Evolutionary conservation across 306 rosid genomes (phyloP).

Genomic region (Malus asiatica): DNA sequence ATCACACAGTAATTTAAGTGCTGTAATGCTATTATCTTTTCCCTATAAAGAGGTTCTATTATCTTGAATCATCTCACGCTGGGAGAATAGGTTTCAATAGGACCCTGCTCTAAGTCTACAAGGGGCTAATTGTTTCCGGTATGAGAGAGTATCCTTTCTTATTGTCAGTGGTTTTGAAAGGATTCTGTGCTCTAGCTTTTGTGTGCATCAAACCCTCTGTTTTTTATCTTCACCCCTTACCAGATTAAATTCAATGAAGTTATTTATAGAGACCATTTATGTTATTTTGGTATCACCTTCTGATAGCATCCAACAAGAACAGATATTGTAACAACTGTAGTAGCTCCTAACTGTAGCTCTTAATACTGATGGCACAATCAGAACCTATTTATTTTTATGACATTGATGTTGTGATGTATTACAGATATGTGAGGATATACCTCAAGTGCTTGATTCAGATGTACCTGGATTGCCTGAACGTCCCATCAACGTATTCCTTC

Average conservation of each 20-base stretch:
- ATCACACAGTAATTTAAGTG: background rate
- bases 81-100: background rate
- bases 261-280: background rate
- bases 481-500: constrained; percentile 79
- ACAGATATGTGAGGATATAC: constrained; percentile 97
- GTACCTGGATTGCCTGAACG: constrained; percentile 94
- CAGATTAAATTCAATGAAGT: background rate
- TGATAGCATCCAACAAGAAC: background rate
- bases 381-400: background rate
- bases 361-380: background rate
- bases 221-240: background rate
- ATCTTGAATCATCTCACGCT: background rate
- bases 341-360: background rate
- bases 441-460: constrained; percentile 88
- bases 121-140: background rate
- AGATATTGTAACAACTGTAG: background rate
- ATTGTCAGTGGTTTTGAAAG: background rate
- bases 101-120: background rate
- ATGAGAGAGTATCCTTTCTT: background rate
- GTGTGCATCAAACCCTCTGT: background rate
- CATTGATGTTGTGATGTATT: background rate
- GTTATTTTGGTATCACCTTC: background rate
- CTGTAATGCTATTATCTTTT: background rate
- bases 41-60: background rate
- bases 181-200: background rate